A percentile compares a stretch with the other conserved stretches of the same genome.
phyloP scores from a whole-genome alignment of 2,329 filamentous ascomycete species.

The Tolypocladium amazonense region DNA sequence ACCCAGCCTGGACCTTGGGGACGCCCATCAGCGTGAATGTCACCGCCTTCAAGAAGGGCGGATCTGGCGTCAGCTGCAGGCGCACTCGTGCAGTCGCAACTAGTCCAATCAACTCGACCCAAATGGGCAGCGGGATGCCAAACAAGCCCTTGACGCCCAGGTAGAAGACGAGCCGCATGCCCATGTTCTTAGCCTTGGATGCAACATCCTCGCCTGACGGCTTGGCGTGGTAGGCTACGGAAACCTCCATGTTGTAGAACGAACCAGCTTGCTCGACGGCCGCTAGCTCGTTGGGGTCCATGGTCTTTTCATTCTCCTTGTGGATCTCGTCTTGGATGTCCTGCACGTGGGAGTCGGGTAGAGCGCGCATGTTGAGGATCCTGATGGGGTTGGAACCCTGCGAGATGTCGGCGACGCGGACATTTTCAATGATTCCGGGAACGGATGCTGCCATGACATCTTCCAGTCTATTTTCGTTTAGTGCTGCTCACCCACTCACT shows the following conservation, averaged over 20 bases:
- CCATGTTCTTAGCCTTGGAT: slow-evolving; percentile 87
- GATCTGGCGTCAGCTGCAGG: slow-evolving; percentile 76
- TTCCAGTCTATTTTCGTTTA: slow-evolving; percentile 23
- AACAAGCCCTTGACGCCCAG: slow-evolving; percentile 83
- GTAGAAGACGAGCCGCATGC: slow-evolving; percentile 93
- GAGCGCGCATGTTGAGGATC: slow-evolving; percentile 74
- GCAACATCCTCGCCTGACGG: slow-evolving; percentile 60
- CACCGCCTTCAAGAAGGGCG: slow-evolving; percentile 83
- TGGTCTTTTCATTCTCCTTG: slow-evolving; percentile 66
- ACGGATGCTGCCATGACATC: slow-evolving; percentile 97
- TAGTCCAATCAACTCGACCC: slow-evolving; percentile 81
- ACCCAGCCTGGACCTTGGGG: slow-evolving; percentile 81
- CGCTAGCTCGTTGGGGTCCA: slow-evolving; percentile 77
- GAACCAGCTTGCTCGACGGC: slow-evolving; percentile 85
- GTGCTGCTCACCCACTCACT: not conserved
- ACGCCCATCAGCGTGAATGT: slow-evolving; percentile 93
- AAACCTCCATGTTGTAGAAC: slow-evolving; percentile 86
- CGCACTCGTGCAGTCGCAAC: slow-evolving; percentile 79
- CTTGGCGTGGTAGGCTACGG: slow-evolving; percentile 82
- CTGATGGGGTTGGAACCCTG: slow-evolving; percentile 87
- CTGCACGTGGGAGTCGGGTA: slow-evolving; percentile 67
- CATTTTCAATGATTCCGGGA: slow-evolving; percentile 83
- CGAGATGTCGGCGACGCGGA: slow-evolving; percentile 88
- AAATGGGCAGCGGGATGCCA: slow-evolving; percentile 78
- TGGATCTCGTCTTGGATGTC: slow-evolving; percentile 76